Evolutionary conservation across 2,329 filamentous ascomycete genomes (phyloP), one percentile per base, ranked within the genome.

Genomic region (Proliferodiscus dingleyae): DNA sequence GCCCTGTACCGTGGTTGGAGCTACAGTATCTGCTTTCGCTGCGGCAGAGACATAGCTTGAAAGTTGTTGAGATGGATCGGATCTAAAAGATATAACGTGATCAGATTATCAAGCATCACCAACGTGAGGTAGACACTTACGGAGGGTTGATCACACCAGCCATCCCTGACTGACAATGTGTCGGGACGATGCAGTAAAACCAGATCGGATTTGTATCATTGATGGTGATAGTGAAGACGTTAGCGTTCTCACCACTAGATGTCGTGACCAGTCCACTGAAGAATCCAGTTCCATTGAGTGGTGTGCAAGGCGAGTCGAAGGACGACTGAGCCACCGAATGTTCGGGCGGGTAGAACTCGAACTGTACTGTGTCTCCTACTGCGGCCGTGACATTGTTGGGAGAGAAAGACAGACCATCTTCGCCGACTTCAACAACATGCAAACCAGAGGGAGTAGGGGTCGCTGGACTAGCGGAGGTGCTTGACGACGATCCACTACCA

Each of bases 321-420:
- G 54, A 53, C 15, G 58, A 59, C 52, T 70, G 64, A 2, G 65
- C 68, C 33, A 79, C 65, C 15, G 69, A 70, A 68, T 78, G 76
- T 64, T 73, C 75, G 47, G 54, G 58, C 7, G 75, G 69, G 51
- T 70, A 71, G 67, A 73, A 80, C 57, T 74, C 71, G 66, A 72
- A 80, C 64, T 79, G 74, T 46, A 80, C 60, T 3, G 73, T 52
- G 49, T 77, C 73, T 47, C 75, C 76, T 6, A 69, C 46, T 9
- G 65, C 60, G 15, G 75, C 77, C 2, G 67, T 68, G 32, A 77
- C 64, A 51, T 68, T 71, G 50, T 71, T 65, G 1, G 77, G 77
- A 39, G 70, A 66, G 61, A 79, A 80, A 39, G 58, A 60, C 24
- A 78, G 67, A 6, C 54, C 57, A 21, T 49, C 44, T 38, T 55